Evolutionary conservation across 148 eudicot genomes (phyloP).

Genomic region (Spergularia marina): DNA sequence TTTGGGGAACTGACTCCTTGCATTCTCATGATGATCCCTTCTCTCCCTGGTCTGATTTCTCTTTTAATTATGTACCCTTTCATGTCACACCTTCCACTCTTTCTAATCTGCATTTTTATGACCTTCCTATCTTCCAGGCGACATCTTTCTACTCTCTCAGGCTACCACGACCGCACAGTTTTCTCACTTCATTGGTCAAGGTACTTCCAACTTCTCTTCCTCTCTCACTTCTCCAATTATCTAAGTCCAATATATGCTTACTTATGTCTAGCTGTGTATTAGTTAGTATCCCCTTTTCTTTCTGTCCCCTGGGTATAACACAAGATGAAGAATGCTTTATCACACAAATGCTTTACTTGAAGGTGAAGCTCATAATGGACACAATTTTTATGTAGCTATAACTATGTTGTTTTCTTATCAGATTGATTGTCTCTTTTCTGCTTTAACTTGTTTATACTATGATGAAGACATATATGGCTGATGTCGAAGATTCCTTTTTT

Average conservation of each 20-base stretch:
- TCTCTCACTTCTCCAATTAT: not conserved
- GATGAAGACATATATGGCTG: not conserved
- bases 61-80: slow-evolving; percentile 7
- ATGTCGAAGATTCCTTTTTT: not conserved
- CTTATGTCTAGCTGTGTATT: not conserved
- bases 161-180: slow-evolving; percentile 91
- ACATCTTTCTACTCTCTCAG: slow-evolving; percentile 81
- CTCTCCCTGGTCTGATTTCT: slow-evolving; percentile 68
- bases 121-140: slow-evolving; percentile 49
- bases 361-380: not conserved
- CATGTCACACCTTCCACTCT: not conserved
- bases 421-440: not conserved
- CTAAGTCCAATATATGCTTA: not conserved
- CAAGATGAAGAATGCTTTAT: not conserved
- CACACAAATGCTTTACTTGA: not conserved
- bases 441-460: not conserved
- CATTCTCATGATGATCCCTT: slow-evolving; percentile 45
- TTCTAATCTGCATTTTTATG: not conserved
- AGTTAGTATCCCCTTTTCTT: not conserved
- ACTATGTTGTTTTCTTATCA: not conserved
- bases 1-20: slow-evolving; percentile 68
- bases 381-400: slow-evolving; percentile 2
- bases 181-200: slow-evolving; percentile 96
- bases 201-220: slow-evolving; percentile 23
- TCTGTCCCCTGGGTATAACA: not conserved